These are phyloP conservation scores for Dactylorhiza incarnata DNA, from an alignment of 106 monocot genomes.

Conservation along the genomic window DNA sequence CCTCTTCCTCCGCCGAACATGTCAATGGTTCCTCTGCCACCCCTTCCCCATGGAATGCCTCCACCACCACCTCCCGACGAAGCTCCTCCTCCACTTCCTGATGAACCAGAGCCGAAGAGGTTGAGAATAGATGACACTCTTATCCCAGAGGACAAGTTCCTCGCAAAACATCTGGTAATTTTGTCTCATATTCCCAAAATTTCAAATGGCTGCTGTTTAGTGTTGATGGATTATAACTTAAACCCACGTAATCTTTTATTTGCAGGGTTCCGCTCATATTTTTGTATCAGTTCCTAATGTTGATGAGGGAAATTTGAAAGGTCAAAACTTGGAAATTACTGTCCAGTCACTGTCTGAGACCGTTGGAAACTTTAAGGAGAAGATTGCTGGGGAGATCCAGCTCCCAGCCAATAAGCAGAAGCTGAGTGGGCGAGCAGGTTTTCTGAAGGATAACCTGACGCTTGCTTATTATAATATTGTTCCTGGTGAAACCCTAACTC, in stretches of 20 bases:
- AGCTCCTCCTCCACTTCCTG: constrained; percentile 82
- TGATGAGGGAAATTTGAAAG: constrained; percentile 95
- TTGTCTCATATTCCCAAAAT: constrained; percentile 4
- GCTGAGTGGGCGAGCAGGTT: constrained; percentile 79
- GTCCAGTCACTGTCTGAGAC: constrained; percentile 84
- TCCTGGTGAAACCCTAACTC: constrained; percentile 61
- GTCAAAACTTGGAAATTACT: constrained; percentile 72
- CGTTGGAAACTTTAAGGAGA: constrained; percentile 87
- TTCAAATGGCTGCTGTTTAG: not conserved
- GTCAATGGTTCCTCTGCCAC: constrained; percentile 43
- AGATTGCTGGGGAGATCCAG: constrained; percentile 94
- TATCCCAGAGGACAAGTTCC: constrained; percentile 90
- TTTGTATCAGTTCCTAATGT: constrained; percentile 83
- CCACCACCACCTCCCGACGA: constrained; percentile 94
- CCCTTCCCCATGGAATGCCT: constrained; percentile 53
- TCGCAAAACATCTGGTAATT: constrained; percentile 87
- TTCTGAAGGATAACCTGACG: constrained; percentile 88
- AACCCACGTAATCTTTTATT: constrained; percentile 6
- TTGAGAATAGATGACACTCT: constrained; percentile 75
- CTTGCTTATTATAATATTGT: constrained; percentile 94
- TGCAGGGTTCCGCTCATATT: constrained; percentile 73
- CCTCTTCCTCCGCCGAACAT: constrained; percentile 42
- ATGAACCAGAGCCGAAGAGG: constrained; percentile 98
- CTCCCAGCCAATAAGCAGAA: constrained; percentile 98
- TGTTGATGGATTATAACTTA: not conserved